Evolutionary conservation across 1,284 basidiomycete species (phyloP).

Genomic region (Hortiboletus rubellus): DNA sequence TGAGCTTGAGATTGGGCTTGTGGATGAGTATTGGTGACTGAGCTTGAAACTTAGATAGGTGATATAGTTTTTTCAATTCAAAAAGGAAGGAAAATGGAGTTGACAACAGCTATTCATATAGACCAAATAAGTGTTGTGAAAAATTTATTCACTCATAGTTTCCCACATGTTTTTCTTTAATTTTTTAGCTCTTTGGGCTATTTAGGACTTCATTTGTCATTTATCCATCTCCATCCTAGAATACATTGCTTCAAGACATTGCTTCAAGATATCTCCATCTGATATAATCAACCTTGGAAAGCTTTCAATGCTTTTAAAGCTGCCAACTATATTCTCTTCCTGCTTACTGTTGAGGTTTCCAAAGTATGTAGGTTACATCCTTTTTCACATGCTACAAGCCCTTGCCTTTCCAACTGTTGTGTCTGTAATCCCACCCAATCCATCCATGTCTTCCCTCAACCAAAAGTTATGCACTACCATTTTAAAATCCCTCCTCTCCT

Average conservation of each 20-base stretch:
- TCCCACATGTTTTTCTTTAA: no score
- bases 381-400: conserved; percentile 85
- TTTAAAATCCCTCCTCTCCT: conserved; percentile 84
- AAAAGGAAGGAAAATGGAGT: no score
- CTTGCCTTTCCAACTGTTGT: conserved; percentile 80
- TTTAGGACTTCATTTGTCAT: not conserved
- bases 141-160: no score
- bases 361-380: conserved; percentile 86
- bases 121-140: no score
- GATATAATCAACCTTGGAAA: conserved; percentile 70
- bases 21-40: no score
- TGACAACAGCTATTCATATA: no score
- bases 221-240: conserved; percentile 40
- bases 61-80: no score
- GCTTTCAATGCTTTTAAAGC: conserved; percentile 86
- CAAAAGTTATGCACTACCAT: conserved; percentile 65
- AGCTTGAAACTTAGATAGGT: no score
- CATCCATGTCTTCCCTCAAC: conserved; percentile 47
- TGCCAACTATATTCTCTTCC: conserved; percentile 89
- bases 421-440: conserved; percentile 52
- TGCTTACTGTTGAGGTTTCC: conserved; percentile 80
- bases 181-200: no score
- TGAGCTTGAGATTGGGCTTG: no score
- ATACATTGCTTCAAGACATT: no score
- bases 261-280: conserved; percentile 88